These are phyloP conservation scores for Galeopsis tetrahit DNA, from an alignment of 257 asterid genomes.

Conservation along the genomic window DNA sequence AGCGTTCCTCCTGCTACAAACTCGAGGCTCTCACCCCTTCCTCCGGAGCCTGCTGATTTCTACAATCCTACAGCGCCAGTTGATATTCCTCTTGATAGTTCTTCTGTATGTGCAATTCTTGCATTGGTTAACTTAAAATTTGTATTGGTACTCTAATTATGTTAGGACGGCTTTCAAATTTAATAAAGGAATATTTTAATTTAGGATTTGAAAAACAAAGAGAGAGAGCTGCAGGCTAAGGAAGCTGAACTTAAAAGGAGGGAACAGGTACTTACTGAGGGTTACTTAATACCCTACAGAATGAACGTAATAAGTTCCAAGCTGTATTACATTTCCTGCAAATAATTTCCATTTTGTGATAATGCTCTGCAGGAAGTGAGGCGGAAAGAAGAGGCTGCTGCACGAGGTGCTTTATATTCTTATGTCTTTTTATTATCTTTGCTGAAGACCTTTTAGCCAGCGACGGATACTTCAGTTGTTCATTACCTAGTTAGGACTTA, in stretches of 20 bases:
- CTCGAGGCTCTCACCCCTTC: constrained; percentile 95
- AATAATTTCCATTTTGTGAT: constrained; percentile 8
- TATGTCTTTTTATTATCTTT: constrained; percentile 9
- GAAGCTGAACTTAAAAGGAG: constrained; percentile 88
- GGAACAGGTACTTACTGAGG: constrained; percentile 68
- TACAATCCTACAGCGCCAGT: constrained; percentile 82
- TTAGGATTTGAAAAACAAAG: constrained; percentile 90
- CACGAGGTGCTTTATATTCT: constrained; percentile 63
- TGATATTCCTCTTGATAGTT: constrained; percentile 85
- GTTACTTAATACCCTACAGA: constrained; percentile 16
- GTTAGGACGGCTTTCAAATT: constrained; percentile 25
- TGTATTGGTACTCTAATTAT: constrained; percentile 20
- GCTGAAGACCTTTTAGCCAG: constrained; percentile 13
- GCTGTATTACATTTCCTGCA: constrained; percentile 1
- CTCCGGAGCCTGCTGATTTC: constrained; percentile 94
- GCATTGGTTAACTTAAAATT: constrained; percentile 19
- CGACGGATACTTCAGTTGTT: constrained; percentile 19
- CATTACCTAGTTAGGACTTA: constrained; percentile 3
- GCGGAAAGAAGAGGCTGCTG: constrained; percentile 89
- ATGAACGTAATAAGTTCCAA: constrained; percentile 1
- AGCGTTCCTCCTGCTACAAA: constrained; percentile 80
- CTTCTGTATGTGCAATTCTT: constrained; percentile 54
- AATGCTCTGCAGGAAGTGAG: constrained; percentile 63
- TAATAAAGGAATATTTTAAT: constrained; percentile 33
- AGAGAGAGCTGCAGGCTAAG: constrained; percentile 85